Evolutionary conservation across 164 flowering plant genomes (phyloP), one percentile per base, ranked within the genome.

Genomic region (Umbellularia californica): DNA sequence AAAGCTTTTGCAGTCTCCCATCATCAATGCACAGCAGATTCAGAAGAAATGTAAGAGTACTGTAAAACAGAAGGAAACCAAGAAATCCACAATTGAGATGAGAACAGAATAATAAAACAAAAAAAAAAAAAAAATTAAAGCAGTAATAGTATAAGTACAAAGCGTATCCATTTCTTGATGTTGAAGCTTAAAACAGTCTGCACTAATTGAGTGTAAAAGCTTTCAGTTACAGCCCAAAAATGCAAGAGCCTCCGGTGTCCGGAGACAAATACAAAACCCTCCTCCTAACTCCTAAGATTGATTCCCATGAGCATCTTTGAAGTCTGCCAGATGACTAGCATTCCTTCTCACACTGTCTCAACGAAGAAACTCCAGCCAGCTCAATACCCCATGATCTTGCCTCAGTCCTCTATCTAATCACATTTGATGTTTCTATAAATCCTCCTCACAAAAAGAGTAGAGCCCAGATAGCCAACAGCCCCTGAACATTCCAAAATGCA

Each of bases 361-460:
- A 20, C 0, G 66, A 28, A 65, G 19, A 15, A 10, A 55, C 20
- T 28, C 28, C 67, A 33, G 28, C 52, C 22, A 75, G 67, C 60
- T 30, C 58, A 19, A 50, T 11, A 13, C 58, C 50, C 22, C 10
- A 4, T 62, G 25, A 2, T 14, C 22, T 60, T n/a, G 23, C 58
- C 25, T 60, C 13, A 62, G 5, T 50, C 13, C 60, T 25, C 60
- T 25, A 58, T 58, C 74, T 87, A 91, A 78, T 93, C 98, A 81
- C 98, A 91, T 75, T 92, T 93, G 83, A 93, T 93, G 83, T 93
- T 92, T 82, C 94, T 90, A 88, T 93, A 93, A 75, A 93, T 93
- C 89, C 97, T 89, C 77, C 97, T 85, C 72, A 93, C 97, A 73
- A 92, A 93, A 73, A 91, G 78, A 60, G 87, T 85, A 14, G 98